phyloP scores from a whole-genome alignment of 176 grass and related monocot genomes.

The Zoysia pacifica region DNA sequence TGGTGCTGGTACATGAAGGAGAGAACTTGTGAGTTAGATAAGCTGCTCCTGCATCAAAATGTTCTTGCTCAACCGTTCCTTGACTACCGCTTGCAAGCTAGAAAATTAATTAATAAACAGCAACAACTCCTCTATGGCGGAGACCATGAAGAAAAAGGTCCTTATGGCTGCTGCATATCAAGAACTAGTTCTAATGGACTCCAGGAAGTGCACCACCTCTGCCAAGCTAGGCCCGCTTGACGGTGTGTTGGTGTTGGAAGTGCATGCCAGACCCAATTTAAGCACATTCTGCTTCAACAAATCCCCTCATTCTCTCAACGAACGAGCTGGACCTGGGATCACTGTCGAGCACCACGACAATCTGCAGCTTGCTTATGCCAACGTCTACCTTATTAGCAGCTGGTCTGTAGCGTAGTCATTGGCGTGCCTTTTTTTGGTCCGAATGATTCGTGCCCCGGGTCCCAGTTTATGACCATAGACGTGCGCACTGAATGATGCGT shows the following conservation, averaged over 20 bases:
- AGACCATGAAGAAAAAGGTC: conserved; percentile 31
- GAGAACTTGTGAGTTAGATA: conserved; percentile 59
- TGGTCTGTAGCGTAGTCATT: no score
- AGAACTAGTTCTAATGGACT: conserved; percentile 77
- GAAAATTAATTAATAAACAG: conserved; percentile 25
- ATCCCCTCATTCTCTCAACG: conserved; percentile 48
- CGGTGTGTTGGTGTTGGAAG: conserved; percentile 57
- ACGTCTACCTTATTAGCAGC: no score
- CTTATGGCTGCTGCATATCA: conserved; percentile 44
- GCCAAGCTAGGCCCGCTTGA: conserved; percentile 85
- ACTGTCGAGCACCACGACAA: no score
- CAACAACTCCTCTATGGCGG: conserved; percentile 51
- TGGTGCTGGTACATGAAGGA: conserved; percentile 45
- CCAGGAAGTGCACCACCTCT: conserved; percentile 97
- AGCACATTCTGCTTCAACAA: conserved; percentile 91
- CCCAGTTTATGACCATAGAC: no score
- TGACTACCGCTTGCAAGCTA: conserved; percentile 41
- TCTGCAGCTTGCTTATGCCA: no score
- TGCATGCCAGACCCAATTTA: conserved; percentile 90
- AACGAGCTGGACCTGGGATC: no score
- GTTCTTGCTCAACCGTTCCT: conserved; percentile 83
- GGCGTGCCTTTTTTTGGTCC: no score
- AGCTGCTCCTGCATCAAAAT: conserved; percentile 71
- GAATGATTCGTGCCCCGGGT: no score
- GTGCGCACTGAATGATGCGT: no score